Conservation (phyloP, 192 early-diverging fungal genomes). For the Podila clonocystis region DNA sequence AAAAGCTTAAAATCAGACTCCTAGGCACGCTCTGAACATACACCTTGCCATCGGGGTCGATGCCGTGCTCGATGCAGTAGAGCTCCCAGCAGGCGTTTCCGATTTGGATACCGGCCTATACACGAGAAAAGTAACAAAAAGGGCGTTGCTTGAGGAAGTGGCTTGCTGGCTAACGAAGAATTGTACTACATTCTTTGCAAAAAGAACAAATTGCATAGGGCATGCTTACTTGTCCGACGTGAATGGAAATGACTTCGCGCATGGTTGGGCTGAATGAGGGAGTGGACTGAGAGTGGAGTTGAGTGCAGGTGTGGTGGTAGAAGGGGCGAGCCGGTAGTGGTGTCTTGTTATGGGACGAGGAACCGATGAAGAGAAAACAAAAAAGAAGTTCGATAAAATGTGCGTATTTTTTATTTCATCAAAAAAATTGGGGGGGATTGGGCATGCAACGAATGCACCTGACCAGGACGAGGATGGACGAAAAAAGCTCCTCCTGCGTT, state of each 20-base stretch:
- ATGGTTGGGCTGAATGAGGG: constrained; percentile 52
- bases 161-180: neutral
- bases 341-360: constrained; percentile 32
- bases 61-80: constrained; percentile 95
- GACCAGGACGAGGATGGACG: neutral
- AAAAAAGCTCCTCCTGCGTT: neutral
- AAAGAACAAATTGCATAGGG: too few species aligned
- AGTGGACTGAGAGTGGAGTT: constrained; percentile 6
- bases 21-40: constrained; percentile 6
- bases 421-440: neutral
- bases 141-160: neutral
- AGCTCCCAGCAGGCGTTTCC: constrained; percentile 99
- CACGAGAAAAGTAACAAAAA: neutral
- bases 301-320: neutral
- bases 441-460: neutral
- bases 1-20: too few species aligned
- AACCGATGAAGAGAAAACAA: constrained; percentile 31
- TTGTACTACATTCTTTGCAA: neutral
- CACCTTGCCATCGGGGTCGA: constrained; percentile 93
- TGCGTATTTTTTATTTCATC: neutral
- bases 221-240: constrained; percentile 70
- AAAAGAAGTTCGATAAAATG: neutral
- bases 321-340: constrained; percentile 4
- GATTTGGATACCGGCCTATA: constrained; percentile 97
- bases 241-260: constrained; percentile 83